Conservation (phyloP, 768 basidiomycete genomes). For the Terana coerulea region DNA sequence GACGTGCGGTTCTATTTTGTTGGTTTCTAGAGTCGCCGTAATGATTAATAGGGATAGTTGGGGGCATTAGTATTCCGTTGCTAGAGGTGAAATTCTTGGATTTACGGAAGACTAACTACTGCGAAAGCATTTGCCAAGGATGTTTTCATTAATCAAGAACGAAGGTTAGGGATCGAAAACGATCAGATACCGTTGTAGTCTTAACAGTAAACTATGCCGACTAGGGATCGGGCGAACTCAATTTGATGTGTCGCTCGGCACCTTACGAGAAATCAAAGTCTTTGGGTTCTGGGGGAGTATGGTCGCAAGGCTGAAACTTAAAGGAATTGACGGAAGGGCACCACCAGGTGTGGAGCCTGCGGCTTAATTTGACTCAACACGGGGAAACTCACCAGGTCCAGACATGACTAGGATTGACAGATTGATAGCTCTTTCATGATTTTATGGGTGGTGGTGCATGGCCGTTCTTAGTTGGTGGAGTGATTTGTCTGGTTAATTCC, state of each 20-base stretch:
- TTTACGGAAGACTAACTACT: slow-evolving; percentile 76
- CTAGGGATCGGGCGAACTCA: slow-evolving; percentile 71
- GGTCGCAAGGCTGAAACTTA: slow-evolving; percentile 76
- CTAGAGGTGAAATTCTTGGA: slow-evolving; percentile 88
- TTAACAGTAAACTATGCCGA: slow-evolving; percentile 83
- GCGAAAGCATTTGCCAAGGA: slow-evolving; percentile 85
- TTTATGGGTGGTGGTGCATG: slow-evolving; percentile 87
- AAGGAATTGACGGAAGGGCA: slow-evolving; percentile 84
- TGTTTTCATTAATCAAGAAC: slow-evolving; percentile 85
- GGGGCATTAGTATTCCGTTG: slow-evolving; percentile 79
- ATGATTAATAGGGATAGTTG: slow-evolving; percentile 82
- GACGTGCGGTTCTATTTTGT: slow-evolving; percentile 79
- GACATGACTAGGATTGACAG: slow-evolving; percentile 75
- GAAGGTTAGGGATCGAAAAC: slow-evolving; percentile 84
- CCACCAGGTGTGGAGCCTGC: slow-evolving; percentile 78
- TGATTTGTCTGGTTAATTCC: slow-evolving; percentile 97
- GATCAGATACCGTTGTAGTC: slow-evolving; percentile 83
- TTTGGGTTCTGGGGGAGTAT: slow-evolving; percentile 84
- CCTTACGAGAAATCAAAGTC: slow-evolving; percentile 87
- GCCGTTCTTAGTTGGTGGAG: slow-evolving; percentile 88
- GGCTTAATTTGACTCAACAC: slow-evolving; percentile 85
- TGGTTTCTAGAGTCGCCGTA: slow-evolving; percentile 79
- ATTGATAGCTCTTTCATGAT: slow-evolving; percentile 84
- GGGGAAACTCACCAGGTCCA: slow-evolving; percentile 80
- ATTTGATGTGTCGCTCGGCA: slow-evolving; percentile 71